Evolutionary conservation across 805 yeast genomes (phyloP).

Genomic region (Metschnikowia noctiluminum): DNA sequence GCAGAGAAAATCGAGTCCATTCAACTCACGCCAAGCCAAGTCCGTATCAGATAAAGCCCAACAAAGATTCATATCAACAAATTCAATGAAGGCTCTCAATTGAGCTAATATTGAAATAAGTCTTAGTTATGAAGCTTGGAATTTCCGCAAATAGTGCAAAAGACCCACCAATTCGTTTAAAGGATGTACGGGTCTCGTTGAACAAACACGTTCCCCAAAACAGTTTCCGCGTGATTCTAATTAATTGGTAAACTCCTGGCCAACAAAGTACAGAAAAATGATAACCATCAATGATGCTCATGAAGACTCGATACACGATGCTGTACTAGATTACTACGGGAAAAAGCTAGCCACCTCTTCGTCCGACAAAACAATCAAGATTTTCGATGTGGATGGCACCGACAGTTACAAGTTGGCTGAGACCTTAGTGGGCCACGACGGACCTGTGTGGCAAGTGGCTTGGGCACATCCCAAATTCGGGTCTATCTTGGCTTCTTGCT

Average conservation of each 20-base stretch:
- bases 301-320: constrained; percentile 92
- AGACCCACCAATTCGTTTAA: no score
- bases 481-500: constrained; percentile 87
- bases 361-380: constrained; percentile 20
- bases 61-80: no score
- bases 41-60: no score
- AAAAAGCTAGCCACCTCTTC: constrained; percentile 67
- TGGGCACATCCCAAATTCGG: constrained; percentile 99
- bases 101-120: no score
- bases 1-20: no score
- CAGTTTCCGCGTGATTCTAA: not conserved
- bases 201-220: constrained; percentile 1
- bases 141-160: no score
- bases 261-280: constrained; percentile 32
- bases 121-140: no score
- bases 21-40: no score
- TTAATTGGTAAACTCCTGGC: not conserved
- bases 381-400: constrained; percentile 22
- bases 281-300: constrained; percentile 89
- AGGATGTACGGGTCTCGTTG: constrained; percentile 4
- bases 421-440: constrained; percentile 89
- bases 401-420: constrained; percentile 53
- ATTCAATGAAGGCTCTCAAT: no score
- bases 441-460: constrained; percentile 97
- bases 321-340: constrained; percentile 95